Percentiles rank a stretch among this genome's conserved stretches.
Conservation (phyloP, 768 basidiomycete genomes). For the Podaxis sp. region DNA sequence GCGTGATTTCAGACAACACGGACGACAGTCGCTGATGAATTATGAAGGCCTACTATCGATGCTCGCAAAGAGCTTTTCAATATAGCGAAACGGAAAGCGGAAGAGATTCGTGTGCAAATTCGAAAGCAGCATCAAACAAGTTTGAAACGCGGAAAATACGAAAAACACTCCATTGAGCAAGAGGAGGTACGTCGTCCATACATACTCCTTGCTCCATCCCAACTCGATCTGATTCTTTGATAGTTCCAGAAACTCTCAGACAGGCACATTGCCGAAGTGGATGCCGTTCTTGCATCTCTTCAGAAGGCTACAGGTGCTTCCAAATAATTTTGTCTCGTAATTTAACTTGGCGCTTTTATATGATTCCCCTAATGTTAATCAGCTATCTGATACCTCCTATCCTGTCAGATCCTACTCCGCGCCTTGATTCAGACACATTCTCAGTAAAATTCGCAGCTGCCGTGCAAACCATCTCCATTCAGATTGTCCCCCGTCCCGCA, state of each 20-base stretch:
- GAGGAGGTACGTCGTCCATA: conserved; percentile 53
- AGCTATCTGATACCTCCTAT: not conserved
- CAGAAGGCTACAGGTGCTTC: conserved; percentile 54
- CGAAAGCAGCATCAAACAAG: conserved; percentile 69
- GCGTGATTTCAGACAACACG: conserved; percentile 16
- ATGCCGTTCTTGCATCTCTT: conserved; percentile 59
- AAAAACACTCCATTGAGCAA: conserved; percentile 67
- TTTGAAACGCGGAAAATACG: conserved; percentile 67
- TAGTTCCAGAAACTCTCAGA: conserved; percentile 80
- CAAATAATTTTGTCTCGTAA: not conserved
- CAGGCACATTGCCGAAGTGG: conserved; percentile 60
- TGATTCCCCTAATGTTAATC: not conserved
- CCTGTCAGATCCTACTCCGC: not conserved
- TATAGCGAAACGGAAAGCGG: conserved; percentile 61
- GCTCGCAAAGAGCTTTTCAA: conserved; percentile 57
- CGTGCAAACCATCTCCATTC: too few relatives aligned
- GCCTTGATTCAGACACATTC: too few relatives aligned
- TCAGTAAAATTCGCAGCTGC: too few relatives aligned
- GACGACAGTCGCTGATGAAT: not conserved
- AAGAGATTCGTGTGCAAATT: conserved; percentile 74
- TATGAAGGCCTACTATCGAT: conserved; percentile 72
- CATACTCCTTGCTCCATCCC: not conserved
- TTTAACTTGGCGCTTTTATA: not conserved
- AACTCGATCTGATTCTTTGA: not conserved
- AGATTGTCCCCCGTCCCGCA: too few relatives aligned